Base-by-base conservation (phyloP, 148 eudicot species). In the Cornus kousa region DNA sequence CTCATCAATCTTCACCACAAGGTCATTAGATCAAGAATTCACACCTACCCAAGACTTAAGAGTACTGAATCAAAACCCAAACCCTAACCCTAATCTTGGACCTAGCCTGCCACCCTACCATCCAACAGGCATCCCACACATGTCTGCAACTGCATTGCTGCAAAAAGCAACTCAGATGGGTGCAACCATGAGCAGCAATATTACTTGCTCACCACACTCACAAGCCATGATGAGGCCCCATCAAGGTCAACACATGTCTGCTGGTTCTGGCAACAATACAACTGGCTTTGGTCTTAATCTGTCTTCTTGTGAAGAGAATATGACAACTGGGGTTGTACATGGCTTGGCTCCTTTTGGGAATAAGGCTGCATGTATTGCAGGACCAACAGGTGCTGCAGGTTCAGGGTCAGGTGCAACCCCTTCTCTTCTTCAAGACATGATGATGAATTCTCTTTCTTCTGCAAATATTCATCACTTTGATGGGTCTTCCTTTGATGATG, bases 81-180 rank as follows among this genome's bases (percentile, higher is more conserved):
- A 85, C 92, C 91, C 91, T 82, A 91, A 87, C 87, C 86, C 89
- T 86, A 86, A 59, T 37, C 78, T 70, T 71, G 89, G 89, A 3
- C 83, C 83, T 73, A 78, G 87, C 59, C 71, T 79, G 66, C 86
- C 78, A 60, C 76, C 84, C 65, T 66, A 73, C 73, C 85, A 83
- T 46, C 79, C 80, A 71, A 8, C 78, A n/a, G 28, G 80, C 12
- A 68, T 82, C n/a, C 84, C 93, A 12, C 91, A 94, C 86, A 85
- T 89, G 87, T 92, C 97, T 73, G 98, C 98, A 68, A 94, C 98
- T 37, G 98, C 97, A 74, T 84, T 94, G 92, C 86, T 94, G 59
- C 98, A 94, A 78, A 91, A 87, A 77, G 98, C 97, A 78, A 91
- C 98, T 28, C 92, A 92, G 81, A 90, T 94, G 85, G 97, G 98